Conservation (phyloP, 805 yeast genomes). For the Candida quercuum region DNA sequence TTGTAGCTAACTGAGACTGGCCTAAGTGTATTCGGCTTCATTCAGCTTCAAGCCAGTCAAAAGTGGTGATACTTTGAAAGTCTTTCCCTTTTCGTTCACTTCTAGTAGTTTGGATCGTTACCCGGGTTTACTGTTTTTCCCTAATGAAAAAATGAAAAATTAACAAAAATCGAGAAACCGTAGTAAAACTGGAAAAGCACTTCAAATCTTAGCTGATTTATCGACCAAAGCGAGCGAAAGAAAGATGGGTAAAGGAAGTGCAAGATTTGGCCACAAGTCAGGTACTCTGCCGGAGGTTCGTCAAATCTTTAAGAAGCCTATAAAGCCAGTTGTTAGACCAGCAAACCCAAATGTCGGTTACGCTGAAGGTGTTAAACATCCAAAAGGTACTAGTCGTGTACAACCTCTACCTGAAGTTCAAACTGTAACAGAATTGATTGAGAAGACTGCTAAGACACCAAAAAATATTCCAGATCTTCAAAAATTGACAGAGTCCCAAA, state of each 20-base stretch:
- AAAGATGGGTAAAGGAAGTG: constrained; percentile 42
- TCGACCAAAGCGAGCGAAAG: no score
- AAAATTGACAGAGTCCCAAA: constrained; percentile 21
- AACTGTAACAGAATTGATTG: constrained; percentile 56
- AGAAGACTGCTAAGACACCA: constrained; percentile 46
- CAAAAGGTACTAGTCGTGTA: constrained; percentile 53
- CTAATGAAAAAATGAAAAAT: no score
- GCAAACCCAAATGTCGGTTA: constrained; percentile 55
- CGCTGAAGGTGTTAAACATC: constrained; percentile 68
- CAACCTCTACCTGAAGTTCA: constrained; percentile 47
- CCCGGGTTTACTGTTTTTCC: no score
- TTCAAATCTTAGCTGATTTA: no score
- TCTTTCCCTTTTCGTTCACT: no score
- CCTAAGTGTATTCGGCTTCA: no score
- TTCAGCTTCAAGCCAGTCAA: no score
- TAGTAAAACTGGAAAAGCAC: no score
- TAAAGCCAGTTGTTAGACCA: constrained; percentile 32
- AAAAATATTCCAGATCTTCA: constrained; percentile 21
- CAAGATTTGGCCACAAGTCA: constrained; percentile 52
- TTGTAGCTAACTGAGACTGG: no score
- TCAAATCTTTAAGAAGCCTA: constrained; percentile 65
- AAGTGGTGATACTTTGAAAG: no score
- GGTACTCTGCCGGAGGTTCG: constrained; percentile 82
- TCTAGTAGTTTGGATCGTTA: no score
- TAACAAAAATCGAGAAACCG: no score